Base-by-base conservation (phyloP, 2,329 filamentous ascomycete genomes). In the Botryotinia narcissicola region DNA sequence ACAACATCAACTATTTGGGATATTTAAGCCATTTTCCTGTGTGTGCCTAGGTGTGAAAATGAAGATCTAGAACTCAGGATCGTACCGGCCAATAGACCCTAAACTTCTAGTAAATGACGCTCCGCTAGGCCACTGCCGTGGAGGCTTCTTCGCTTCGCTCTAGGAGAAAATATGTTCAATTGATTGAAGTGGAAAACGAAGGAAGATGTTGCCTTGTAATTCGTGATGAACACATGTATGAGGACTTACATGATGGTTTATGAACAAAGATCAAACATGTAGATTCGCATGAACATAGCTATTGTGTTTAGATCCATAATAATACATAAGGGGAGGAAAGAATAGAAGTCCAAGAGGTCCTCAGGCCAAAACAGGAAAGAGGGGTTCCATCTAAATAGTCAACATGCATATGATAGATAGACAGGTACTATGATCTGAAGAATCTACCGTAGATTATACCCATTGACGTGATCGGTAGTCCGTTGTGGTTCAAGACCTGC, bases 131-230 rank as follows among this genome's bases (percentile, higher is more conserved):
- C 57, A 60, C 57, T 60, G 57, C 57, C 57, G 57, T 60, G 57
- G 57, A 35, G 57, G 59, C 59, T 61, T 61, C 37, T 61, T 61
- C 59, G 32, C 59, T 61, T 61, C 59, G 59, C 59, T 61, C 59
- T 16, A 16, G 22, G 6, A n/a, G 7, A 25, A 61, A 20, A 20
- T 1, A 10, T 20, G 4, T 32, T 32, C n/a, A 57, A 57, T 57
- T 25, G 14, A 37, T 14, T 61, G 32, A 61, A 37, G 59, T 12
- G 32, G 32, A 14, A 25, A 37, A 37, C 35, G 5, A 25, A 20
- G 8, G 7, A 37, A 37, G 2, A 14, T 9, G 7, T 12, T 22
- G 6, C 18, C 42, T 44, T 20, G 6, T 44, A 3, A 2, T 44
- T 63, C n/a, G 8, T 18, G 40, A 14, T 16, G 3, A 54, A n/a